A percentile compares a stretch with the other conserved stretches of the same genome.
These are phyloP conservation scores for Fusarium torreyae DNA, from an alignment of 2,329 filamentous ascomycete species.

Conservation along the genomic window DNA sequence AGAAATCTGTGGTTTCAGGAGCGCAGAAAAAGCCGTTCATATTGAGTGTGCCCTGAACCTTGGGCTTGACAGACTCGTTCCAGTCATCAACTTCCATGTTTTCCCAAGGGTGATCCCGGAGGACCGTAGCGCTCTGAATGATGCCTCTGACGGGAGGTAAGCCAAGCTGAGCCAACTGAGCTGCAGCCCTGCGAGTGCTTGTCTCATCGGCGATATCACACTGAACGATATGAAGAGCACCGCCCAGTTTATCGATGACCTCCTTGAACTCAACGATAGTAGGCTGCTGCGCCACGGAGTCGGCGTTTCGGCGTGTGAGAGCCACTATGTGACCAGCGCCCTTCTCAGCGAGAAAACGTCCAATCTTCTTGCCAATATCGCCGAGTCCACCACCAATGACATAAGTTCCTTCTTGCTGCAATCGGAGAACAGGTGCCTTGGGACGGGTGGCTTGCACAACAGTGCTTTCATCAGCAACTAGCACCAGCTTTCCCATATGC, in stretches of 20 bases:
- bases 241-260: neutral
- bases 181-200: neutral
- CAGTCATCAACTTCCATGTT: constrained; percentile 13
- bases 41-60: constrained; percentile 13
- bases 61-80: constrained; percentile 13
- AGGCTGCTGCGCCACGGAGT: neutral
- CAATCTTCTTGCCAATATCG: constrained; percentile 15
- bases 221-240: constrained; percentile 8
- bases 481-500: constrained; percentile 6
- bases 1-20: constrained; percentile 2
- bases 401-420: neutral
- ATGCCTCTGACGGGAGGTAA: constrained; percentile 6
- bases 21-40: constrained; percentile 7
- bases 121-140: constrained; percentile 12
- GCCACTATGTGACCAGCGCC: constrained; percentile 10
- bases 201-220: constrained; percentile 3
- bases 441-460: constrained; percentile 5
- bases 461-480: neutral
- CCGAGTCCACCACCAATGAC: constrained; percentile 9
- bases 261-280: neutral
- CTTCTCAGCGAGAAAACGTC: neutral
- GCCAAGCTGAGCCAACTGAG: neutral
- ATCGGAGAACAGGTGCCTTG: neutral
- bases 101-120: constrained; percentile 12
- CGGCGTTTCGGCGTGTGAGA: neutral